Evolutionary conservation across 345 rosid species (phyloP), one percentile per base, ranked within the genome.

Genomic region (Eucalyptus tenuipes): DNA sequence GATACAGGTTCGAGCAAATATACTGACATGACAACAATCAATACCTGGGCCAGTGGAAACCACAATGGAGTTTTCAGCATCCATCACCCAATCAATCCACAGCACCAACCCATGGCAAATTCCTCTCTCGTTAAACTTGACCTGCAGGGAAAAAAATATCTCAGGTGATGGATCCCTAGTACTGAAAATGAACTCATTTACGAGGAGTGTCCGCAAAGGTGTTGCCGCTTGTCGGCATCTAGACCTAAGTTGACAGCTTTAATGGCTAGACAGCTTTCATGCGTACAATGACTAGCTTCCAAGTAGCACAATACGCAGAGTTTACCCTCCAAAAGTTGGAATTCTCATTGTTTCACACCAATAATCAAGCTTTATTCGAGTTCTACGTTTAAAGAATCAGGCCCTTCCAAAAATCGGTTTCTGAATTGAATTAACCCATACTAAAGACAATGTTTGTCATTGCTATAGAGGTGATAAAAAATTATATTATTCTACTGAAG

Each of bases 51-150:
- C 95, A 22, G 96, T 94, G 66, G 98, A 93, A 89, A 95, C 45
- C 45, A 96, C 91, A 0, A 90, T 90, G 48, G 94, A 91, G 75
- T 93, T 91, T 82, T 92, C 92, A 33, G 93, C 88, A 92, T 97
- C 98, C 96, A 98, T 92, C 88, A 95, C 96, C 99, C 98, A 96
- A 89, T 98, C 99, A 87, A 98, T 93, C 99, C 99, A 96, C 31
- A 98, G 90, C 71, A 90, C 98, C 90, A 97, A 93, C 86, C 98
- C 98, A 87, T 98, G 99, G 92, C 99, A 98, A 44, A 92, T 90
- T 87, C 98, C 99, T 16, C 89, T 52, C 88, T 93, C 91, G 3
- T 90, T 90, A 87, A 98, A 95, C 89, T 95, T 93, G 59, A 97
- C 93, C 99, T 97, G 92, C 80, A 20, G 16, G 25, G 27, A 20